Evolutionary conservation across 768 basidiomycete species (phyloP).

Genomic region (Rubroboletus satanas): DNA sequence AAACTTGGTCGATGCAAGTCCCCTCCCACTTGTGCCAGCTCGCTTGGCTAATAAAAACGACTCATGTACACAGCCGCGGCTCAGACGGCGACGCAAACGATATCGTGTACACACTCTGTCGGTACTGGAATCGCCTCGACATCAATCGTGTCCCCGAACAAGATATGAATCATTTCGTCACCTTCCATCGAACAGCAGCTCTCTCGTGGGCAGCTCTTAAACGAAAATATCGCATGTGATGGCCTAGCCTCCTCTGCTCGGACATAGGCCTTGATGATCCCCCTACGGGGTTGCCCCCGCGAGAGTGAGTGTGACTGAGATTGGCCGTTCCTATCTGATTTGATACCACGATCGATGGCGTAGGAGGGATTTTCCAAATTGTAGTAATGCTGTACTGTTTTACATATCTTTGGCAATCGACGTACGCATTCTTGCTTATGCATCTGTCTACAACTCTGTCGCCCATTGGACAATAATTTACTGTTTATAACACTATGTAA

Average conservation of each 20-base stretch:
- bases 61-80: slow-evolving; percentile 48
- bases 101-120: slow-evolving; percentile 64
- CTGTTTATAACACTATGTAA: slow-evolving; percentile 4
- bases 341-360: slow-evolving; percentile 21
- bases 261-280: not conserved
- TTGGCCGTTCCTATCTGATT: slow-evolving; percentile 27
- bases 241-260: not conserved
- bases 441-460: not conserved
- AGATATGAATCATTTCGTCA: slow-evolving; percentile 78
- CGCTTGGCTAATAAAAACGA: slow-evolving; percentile 14
- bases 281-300: not conserved
- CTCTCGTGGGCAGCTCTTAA: slow-evolving; percentile 74
- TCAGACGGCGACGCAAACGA: slow-evolving; percentile 74
- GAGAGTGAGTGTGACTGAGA: slow-evolving; percentile 2
- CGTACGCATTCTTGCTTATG: not conserved
- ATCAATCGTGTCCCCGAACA: slow-evolving; percentile 83
- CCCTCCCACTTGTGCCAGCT: not conserved
- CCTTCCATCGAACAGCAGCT: slow-evolving; percentile 53
- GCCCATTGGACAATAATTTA: not conserved
- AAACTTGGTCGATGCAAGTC: slow-evolving; percentile 74
- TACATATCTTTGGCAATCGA: slow-evolving; percentile 17
- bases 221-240: slow-evolving; percentile 65
- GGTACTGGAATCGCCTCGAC: slow-evolving; percentile 80
- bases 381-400: slow-evolving; percentile 23
- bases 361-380: slow-evolving; percentile 16